Evolutionary conservation across 2,329 filamentous ascomycete species (phyloP).

Genomic region (Penicillium palitans): DNA sequence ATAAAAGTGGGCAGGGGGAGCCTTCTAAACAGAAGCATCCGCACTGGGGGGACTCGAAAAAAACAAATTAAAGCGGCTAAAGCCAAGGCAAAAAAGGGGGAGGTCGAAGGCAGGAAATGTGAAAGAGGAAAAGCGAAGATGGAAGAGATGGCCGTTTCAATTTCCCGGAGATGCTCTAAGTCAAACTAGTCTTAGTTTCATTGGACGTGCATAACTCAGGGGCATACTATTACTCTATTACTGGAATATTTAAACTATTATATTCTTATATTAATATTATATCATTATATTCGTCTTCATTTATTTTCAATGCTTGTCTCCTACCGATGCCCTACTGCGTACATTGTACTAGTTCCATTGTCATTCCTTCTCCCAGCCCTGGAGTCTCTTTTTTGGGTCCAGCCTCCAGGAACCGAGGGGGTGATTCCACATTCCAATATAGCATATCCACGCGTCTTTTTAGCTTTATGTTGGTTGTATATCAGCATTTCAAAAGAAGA

Average conservation of each 20-base stretch:
- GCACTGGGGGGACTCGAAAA: not conserved
- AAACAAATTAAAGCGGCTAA: conserved; percentile 8
- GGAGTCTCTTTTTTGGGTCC: not conserved
- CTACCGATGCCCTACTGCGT: not conserved
- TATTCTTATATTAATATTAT: no score
- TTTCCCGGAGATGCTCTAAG: conserved; percentile 21
- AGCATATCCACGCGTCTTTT: not conserved
- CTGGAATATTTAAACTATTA: not conserved
- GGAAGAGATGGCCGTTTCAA: conserved; percentile 18
- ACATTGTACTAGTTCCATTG: not conserved
- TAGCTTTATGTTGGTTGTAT: not conserved
- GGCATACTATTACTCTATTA: conserved; percentile 9
- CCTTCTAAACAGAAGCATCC: conserved; percentile 8
- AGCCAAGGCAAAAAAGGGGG: conserved; percentile 19
- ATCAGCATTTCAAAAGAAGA: not conserved
- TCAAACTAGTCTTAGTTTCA: conserved; percentile 20
- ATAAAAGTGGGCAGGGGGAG: conserved; percentile 13
- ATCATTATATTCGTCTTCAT: no score
- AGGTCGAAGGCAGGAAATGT: conserved; percentile 10
- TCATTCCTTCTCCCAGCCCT: not conserved
- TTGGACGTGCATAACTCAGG: conserved; percentile 25
- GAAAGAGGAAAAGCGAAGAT: conserved; percentile 15
- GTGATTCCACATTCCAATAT: conserved; percentile 3
- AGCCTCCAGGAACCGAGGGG: conserved; percentile 7
- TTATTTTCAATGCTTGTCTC: conserved; percentile 1